These are phyloP conservation scores for Stellera chamaejasme DNA, from an alignment of 345 rosid genomes.

Conservation along the genomic window DNA sequence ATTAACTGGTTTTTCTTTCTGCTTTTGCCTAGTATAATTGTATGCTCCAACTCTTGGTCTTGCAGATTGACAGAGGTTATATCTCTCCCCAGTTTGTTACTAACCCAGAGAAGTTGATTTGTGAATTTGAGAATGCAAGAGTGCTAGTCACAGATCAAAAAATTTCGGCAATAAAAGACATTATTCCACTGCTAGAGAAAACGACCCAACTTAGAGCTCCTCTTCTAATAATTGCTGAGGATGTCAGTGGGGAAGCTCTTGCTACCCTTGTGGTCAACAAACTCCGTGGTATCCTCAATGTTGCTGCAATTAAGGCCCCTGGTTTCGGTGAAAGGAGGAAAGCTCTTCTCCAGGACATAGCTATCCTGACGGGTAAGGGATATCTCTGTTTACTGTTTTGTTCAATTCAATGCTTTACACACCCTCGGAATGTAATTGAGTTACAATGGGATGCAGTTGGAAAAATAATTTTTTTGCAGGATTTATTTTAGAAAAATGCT, in stretches of 20 bases:
- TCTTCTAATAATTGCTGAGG: constrained; percentile 88
- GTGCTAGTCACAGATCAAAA: constrained; percentile 92
- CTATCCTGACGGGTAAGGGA: constrained; percentile 71
- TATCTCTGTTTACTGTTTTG: not conserved
- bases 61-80: constrained; percentile 93
- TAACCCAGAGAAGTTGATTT: constrained; percentile 76
- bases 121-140: constrained; percentile 94
- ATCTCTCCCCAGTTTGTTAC: constrained; percentile 95
- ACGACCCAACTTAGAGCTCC: constrained; percentile 92
- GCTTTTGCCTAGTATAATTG: not conserved
- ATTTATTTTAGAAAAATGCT: no score
- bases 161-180: constrained; percentile 86
- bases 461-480: no score
- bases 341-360: constrained; percentile 92
- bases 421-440: no score
- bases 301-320: constrained; percentile 94
- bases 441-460: no score
- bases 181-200: constrained; percentile 85
- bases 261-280: constrained; percentile 97
- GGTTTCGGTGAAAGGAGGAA: constrained; percentile 98
- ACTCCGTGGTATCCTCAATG: constrained; percentile 83
- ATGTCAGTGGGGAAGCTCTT: constrained; percentile 91
- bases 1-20: not conserved
- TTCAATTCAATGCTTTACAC: not conserved
- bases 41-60: not conserved